Evolutionary conservation across 345 rosid genomes (phyloP), one percentile per base, ranked within the genome.

Genomic region (Lepidium aucheri): DNA sequence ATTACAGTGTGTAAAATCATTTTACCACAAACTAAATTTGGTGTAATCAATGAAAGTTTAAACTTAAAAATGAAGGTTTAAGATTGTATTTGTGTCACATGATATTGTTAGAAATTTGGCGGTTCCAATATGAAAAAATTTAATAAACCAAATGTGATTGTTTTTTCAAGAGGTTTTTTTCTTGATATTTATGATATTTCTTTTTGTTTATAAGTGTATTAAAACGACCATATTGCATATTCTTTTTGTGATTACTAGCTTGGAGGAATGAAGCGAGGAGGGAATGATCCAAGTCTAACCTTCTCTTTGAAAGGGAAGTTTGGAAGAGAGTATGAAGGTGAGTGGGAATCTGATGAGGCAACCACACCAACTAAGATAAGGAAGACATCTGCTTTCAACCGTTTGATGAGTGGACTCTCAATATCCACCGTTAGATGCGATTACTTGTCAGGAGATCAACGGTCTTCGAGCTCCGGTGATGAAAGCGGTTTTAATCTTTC

Each of bases 311-410:
- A 60, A 65, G 56, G 16, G 65, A 90, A 83, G 85, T 78, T 78
- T 7, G 73, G 60, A 5, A 75, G 80, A 18, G 88, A 84, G 11
- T 73, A 52, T 59, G 69, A 73, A 38, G 84, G 75, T 3, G 90
- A 72, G 18, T 81, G 76, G 3, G 95, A 90, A 24, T 90, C 97
- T 1, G 95, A 90, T 49, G 78, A 75, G 30, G 78, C 85, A 2
- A 83, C 90, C 11, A 88, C 93, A 1, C 97, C 95, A 0, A 88
- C 79, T 68, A 90, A 86, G 83, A 74, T 84, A 7, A 74, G 86
- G 22, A 82, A 63, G 82, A 75, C 95, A 0, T 78, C 50, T 38
- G 76, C 65, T 68, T 86, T 80, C 83, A 67, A 77, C 76, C 92
- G 90, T 32, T 34, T 83, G 72, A 82, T 85, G 89, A 84, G 74